Conservation (phyloP, 345 rosid species). For the Limnanthes douglasii region DNA sequence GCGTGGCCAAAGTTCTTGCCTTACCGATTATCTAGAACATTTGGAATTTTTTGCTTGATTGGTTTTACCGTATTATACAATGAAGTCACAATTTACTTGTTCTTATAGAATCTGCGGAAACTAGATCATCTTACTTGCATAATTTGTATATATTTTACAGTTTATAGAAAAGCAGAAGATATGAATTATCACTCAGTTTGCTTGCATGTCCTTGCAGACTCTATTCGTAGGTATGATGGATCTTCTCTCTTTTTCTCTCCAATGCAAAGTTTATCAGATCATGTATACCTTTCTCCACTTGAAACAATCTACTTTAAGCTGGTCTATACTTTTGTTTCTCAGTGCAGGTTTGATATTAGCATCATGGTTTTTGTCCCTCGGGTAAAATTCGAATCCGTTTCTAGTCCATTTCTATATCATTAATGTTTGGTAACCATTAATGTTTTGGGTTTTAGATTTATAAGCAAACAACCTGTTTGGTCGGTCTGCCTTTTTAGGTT, state of each 20-base stretch:
- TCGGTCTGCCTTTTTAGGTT: no score
- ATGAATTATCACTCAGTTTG: slow-evolving; percentile 94
- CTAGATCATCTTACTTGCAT: no score
- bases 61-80: no score
- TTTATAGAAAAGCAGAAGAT: slow-evolving; percentile 88
- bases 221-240: slow-evolving; percentile 62
- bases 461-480: no score
- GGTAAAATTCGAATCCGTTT: slow-evolving; percentile 30
- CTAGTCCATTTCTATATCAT: no score
- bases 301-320: slow-evolving; percentile 15
- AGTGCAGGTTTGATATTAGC: slow-evolving; percentile 98
- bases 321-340: slow-evolving; percentile 25
- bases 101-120: no score
- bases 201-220: slow-evolving; percentile 89
- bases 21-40: no score
- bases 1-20: no score
- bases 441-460: no score
- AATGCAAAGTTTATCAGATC: neutral
- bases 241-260: slow-evolving; percentile 8
- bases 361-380: slow-evolving; percentile 89
- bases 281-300: neutral
- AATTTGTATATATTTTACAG: slow-evolving; percentile 39
- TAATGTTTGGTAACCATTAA: no score
- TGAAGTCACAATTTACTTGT: no score
- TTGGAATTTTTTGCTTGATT: no score